These are phyloP conservation scores for Phyllosticta capitalensis DNA, from an alignment of 2,329 filamentous ascomycete genomes.

Conservation along the genomic window DNA sequence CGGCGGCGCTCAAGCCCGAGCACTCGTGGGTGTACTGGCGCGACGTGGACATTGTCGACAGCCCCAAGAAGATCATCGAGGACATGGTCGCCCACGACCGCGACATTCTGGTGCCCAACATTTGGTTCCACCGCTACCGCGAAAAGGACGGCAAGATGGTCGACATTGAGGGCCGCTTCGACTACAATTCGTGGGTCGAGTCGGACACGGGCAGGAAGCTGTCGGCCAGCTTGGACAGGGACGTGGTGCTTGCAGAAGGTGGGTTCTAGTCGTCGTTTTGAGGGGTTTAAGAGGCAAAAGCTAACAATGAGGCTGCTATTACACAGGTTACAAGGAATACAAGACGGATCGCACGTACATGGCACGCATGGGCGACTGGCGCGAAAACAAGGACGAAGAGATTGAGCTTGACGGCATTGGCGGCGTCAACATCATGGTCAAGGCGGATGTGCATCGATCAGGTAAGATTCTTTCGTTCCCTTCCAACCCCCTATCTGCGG, in stretches of 20 bases:
- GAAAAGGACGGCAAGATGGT: slow-evolving; percentile 48
- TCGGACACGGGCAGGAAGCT: slow-evolving; percentile 75
- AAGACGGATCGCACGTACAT: slow-evolving; percentile 85
- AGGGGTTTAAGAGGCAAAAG: too few relatives aligned
- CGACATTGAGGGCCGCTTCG: slow-evolving; percentile 94
- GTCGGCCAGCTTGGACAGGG: slow-evolving; percentile 61
- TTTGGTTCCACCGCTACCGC: slow-evolving; percentile 92
- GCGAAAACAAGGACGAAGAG: slow-evolving; percentile 83
- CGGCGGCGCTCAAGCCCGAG: slow-evolving; percentile 75
- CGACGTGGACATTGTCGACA: slow-evolving; percentile 93
- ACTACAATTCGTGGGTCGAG: slow-evolving; percentile 99
- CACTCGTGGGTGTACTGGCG: slow-evolving; percentile 99
- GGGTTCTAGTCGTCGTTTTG: slow-evolving; percentile 13
- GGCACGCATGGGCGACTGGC: slow-evolving; percentile 85
- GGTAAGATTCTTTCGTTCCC: slow-evolving; percentile 44
- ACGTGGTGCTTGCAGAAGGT: slow-evolving; percentile 84
- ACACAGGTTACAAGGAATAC: slow-evolving; percentile 84
- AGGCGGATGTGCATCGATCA: slow-evolving; percentile 92
- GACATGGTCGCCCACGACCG: slow-evolving; percentile 91
- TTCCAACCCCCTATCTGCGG: too few relatives aligned
- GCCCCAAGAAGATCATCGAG: slow-evolving; percentile 76
- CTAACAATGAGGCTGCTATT: too few relatives aligned
- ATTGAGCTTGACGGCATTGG: slow-evolving; percentile 91
- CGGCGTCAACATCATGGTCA: slow-evolving; percentile 94
- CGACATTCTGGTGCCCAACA: slow-evolving; percentile 89